Base-by-base conservation (phyloP, 345 rosid species). In the Rhodamnia rubescens region DNA sequence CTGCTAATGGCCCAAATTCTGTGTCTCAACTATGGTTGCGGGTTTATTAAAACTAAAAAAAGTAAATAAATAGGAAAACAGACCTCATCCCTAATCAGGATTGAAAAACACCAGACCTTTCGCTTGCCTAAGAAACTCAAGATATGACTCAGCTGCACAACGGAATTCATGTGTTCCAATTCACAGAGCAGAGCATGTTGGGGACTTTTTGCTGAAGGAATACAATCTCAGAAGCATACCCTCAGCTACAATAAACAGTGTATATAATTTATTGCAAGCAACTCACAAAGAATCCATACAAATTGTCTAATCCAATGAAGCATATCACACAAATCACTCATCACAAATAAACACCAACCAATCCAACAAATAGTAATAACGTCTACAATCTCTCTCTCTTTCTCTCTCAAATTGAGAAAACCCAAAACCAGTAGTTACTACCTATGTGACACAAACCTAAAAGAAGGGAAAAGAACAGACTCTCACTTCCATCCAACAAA, bases 291-390 rank as follows among this genome's bases (percentile, higher is more conserved):
- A 54, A 64, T 84, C 16, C 14, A 69, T 47, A n/a, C 57, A 83
- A 51, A 85, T 9, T 54, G 27, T 69, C 86, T 81, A 87, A 83
- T 86, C 84, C 52, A 86, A 80, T 78, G 32, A 40, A 84, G 61
- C 64, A 83, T 50, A n/a, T 51, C 85, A 86, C 86, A 84, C 84
- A 86, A 32, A 86, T 85, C 86, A 86, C 85, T 86, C 88, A 74
- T 81, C 85, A 89, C 44, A 53, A 78, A 82, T 52, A 53, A 83
- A 54, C 20, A 83, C 81, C 86, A 89, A 85, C 74, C 75, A 86
- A 85, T 32, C 83, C 85, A 85, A 83, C 54, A 81, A 84, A 40
- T 84, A 83, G 50, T 58, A 83, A 42, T 9, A 85, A 52, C 80
- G 49, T 82, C 69, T 86, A 84, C 61, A 61, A 26, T 50, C 86